These are phyloP conservation scores for Populus hybrid DNA, from an alignment of 441 rosid species.

Conservation along the genomic window DNA sequence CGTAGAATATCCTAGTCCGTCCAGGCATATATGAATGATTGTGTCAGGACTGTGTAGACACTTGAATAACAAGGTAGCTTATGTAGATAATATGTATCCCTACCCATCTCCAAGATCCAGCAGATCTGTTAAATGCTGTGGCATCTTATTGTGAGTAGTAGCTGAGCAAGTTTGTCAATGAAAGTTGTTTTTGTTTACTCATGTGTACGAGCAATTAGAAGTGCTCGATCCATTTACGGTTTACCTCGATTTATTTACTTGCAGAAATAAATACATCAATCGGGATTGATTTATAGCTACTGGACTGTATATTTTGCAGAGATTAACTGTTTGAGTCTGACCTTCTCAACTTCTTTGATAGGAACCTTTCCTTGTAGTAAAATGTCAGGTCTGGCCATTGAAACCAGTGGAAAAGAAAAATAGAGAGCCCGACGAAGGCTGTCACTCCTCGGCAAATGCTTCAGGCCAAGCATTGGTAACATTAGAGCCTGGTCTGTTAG, in stretches of 20 bases:
- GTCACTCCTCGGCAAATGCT: background rate
- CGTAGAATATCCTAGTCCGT: constrained; percentile 31
- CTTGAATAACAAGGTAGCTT: constrained; percentile 26
- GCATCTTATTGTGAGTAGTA: constrained; percentile 7
- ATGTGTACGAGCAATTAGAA: background rate
- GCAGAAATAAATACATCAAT: too few species aligned
- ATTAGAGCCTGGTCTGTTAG: too few species aligned
- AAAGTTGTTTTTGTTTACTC: background rate
- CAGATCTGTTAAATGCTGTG: constrained; percentile 10
- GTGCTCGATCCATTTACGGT: background rate
- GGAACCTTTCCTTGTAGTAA: background rate
- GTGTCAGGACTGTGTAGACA: constrained; percentile 28
- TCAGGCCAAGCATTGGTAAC: background rate
- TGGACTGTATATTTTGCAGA: too few species aligned
- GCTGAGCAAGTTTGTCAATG: constrained; percentile 3
- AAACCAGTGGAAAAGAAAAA: background rate
- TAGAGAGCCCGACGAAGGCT: background rate
- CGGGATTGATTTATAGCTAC: too few species aligned
- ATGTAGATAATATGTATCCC: constrained; percentile 28
- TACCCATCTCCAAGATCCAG: constrained; percentile 5
- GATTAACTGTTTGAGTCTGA: too few species aligned
- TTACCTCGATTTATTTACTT: too few species aligned
- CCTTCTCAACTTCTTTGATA: too few species aligned
- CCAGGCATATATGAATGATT: constrained; percentile 23
- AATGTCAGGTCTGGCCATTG: background rate